phyloP scores from a whole-genome alignment of 1,284 basidiomycete genomes.

The Retiboletus flavoniger region DNA sequence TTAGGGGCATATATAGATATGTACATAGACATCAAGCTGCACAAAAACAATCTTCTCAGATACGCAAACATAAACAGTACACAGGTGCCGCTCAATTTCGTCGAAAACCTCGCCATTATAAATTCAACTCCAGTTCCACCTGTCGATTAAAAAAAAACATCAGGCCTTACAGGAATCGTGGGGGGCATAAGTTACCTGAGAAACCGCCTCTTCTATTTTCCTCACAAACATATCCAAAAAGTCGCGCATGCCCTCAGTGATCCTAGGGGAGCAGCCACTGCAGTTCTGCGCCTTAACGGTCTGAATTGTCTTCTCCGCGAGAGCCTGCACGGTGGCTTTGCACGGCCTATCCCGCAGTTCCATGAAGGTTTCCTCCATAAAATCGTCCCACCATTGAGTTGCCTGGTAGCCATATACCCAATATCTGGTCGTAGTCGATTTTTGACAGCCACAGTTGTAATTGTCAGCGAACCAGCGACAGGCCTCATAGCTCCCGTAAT shows the following conservation, averaged over 20 bases:
- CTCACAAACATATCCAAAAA: constrained; percentile 10
- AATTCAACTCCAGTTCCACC: neutral
- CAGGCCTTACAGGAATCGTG: neutral
- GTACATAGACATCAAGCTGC: too few species aligned
- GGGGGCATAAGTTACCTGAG: neutral
- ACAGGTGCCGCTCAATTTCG: neutral
- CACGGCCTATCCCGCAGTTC: constrained; percentile 19
- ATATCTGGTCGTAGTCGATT: neutral
- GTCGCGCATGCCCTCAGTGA: constrained; percentile 19
- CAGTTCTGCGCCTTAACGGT: constrained; percentile 8
- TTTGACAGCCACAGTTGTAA: constrained; percentile 4
- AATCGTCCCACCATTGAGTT: constrained; percentile 18
- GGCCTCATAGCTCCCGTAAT: constrained; percentile 2
- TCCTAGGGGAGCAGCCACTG: neutral
- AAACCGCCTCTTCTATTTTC: constrained; percentile 19
- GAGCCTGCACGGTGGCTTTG: constrained; percentile 5
- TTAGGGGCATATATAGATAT: too few species aligned
- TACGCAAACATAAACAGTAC: neutral
- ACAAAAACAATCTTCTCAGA: neutral
- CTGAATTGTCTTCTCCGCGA: constrained; percentile 4
- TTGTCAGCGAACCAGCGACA: constrained; percentile 14
- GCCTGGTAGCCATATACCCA: neutral
- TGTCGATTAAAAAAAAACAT: neutral
- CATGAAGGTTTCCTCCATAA: constrained; percentile 6
- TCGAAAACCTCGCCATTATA: neutral